Evolutionary conservation across 1,284 basidiomycete genomes (phyloP).

Genomic region (Bjerkandera adusta): DNA sequence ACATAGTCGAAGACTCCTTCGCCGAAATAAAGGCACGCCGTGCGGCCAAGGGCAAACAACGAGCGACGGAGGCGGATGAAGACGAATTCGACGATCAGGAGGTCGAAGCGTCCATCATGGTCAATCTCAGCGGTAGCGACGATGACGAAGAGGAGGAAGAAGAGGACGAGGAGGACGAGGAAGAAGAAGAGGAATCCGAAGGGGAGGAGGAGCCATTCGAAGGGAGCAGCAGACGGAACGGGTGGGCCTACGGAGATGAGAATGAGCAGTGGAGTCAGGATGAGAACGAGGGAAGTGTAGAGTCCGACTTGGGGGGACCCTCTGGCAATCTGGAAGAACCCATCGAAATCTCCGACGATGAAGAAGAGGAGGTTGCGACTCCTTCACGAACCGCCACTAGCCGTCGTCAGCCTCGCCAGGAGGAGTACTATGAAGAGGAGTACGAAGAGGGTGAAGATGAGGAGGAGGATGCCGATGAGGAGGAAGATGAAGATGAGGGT

Average conservation of each 20-base stretch:
- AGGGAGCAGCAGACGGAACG: too few relatives aligned
- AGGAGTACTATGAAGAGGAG: too few relatives aligned
- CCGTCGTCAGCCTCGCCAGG: too few relatives aligned
- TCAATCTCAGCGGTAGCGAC: slow-evolving; percentile 3
- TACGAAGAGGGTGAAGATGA: slow-evolving; percentile 16
- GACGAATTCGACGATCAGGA: slow-evolving; percentile 29
- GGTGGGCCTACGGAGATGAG: too few relatives aligned
- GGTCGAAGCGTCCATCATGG: slow-evolving; percentile 11
- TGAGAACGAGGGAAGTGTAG: not conserved
- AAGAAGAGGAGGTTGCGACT: not conserved
- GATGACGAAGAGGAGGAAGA: slow-evolving; percentile 27
- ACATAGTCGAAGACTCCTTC: slow-evolving; percentile 50
- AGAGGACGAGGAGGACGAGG: slow-evolving; percentile 13
- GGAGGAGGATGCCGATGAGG: slow-evolving; percentile 12
- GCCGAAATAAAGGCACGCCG: slow-evolving; percentile 47
- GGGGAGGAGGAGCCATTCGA: not conserved
- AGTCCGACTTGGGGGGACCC: not conserved
- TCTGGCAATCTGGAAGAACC: slow-evolving; percentile 1
- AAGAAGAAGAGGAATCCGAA: slow-evolving; percentile 10
- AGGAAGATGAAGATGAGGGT: slow-evolving; percentile 8
- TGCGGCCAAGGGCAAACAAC: slow-evolving; percentile 55
- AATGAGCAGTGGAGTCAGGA: not conserved
- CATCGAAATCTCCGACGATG: slow-evolving; percentile 11
- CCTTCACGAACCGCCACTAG: too few relatives aligned
- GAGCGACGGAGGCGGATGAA: slow-evolving; percentile 55